Conservation (phyloP, 805 yeast species). For the Candida easanensis region DNA sequence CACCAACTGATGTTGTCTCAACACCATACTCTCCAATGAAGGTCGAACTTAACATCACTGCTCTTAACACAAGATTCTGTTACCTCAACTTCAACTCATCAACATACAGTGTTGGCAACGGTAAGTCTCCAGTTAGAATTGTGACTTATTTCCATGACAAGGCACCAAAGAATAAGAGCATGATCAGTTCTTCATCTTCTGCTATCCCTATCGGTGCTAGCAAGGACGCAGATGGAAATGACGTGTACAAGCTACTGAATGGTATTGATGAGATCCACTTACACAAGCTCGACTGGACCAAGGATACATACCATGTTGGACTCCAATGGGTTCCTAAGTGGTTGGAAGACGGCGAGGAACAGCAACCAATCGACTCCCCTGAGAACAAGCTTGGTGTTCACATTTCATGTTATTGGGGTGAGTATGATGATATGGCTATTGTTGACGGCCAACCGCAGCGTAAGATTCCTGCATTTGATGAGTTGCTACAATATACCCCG, state of each 20-base stretch:
- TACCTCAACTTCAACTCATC: slow-evolving; percentile 55
- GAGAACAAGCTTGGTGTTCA: slow-evolving; percentile 47
- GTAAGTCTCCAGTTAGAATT: slow-evolving; percentile 60
- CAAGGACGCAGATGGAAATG: slow-evolving; percentile 38
- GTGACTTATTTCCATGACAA: slow-evolving; percentile 48
- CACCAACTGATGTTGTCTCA: slow-evolving; percentile 35
- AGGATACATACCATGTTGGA: slow-evolving; percentile 52
- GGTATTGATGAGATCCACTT: slow-evolving; percentile 67
- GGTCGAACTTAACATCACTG: slow-evolving; percentile 59
- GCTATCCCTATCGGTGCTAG: slow-evolving; percentile 25
- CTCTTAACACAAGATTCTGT: slow-evolving; percentile 64
- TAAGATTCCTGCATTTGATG: slow-evolving; percentile 69
- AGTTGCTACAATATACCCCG: slow-evolving; percentile 67
- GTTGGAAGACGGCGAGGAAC: slow-evolving; percentile 34
- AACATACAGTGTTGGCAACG: slow-evolving; percentile 31
- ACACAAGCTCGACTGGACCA: slow-evolving; percentile 63
- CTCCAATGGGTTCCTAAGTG: slow-evolving; percentile 75
- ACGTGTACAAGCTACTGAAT: slow-evolving; percentile 46
- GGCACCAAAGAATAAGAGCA: not conserved
- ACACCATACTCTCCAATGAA: slow-evolving; percentile 62
- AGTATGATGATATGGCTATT: slow-evolving; percentile 47
- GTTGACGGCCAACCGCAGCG: slow-evolving; percentile 37
- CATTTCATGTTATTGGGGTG: slow-evolving; percentile 78
- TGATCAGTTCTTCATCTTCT: not conserved
- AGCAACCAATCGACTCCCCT: slow-evolving; percentile 29